These are phyloP conservation scores for Aspergillus ochraceus DNA, from an alignment of 2,329 filamentous ascomycete species.

Conservation along the genomic window DNA sequence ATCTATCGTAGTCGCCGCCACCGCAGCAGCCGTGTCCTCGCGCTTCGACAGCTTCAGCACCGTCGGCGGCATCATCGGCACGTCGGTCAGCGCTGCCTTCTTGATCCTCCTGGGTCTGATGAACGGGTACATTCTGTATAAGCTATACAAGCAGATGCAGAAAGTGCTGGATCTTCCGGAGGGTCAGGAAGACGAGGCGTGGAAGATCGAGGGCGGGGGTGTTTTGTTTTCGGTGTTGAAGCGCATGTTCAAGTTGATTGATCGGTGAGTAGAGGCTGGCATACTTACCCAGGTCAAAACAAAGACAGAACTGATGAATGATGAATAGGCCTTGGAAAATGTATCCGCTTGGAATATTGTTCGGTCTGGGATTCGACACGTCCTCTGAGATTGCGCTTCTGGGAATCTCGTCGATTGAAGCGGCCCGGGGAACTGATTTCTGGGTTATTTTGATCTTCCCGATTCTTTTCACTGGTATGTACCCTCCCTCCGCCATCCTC, in stretches of 20 bases:
- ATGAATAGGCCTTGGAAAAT: conserved; percentile 73
- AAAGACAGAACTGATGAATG: background rate
- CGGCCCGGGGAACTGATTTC: conserved; percentile 79
- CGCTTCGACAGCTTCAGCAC: conserved; percentile 77
- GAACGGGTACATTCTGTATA: conserved; percentile 83
- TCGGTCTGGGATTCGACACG: conserved; percentile 92
- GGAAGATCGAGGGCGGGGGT: conserved; percentile 75
- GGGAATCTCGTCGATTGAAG: conserved; percentile 86
- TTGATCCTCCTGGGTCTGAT: conserved; percentile 78
- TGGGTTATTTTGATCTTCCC: conserved; percentile 96
- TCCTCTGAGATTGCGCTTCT: conserved; percentile 90
- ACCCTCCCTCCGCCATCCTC: background rate
- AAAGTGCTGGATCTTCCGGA: conserved; percentile 55
- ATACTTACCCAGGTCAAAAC: background rate
- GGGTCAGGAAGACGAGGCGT: conserved; percentile 52
- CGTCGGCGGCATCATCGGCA: conserved; percentile 86
- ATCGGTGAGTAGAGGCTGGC: conserved; percentile 42
- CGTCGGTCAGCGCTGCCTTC: conserved; percentile 79
- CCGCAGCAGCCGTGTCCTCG: conserved; percentile 76
- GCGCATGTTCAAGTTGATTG: conserved; percentile 71
- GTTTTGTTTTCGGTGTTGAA: conserved; percentile 71
- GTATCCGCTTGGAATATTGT: conserved; percentile 86
- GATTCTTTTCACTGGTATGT: conserved; percentile 75
- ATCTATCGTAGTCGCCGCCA: conserved; percentile 88
- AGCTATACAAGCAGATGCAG: conserved; percentile 68